phyloP scores from a whole-genome alignment of 345 rosid species.

The Eucalyptus viminalis region DNA sequence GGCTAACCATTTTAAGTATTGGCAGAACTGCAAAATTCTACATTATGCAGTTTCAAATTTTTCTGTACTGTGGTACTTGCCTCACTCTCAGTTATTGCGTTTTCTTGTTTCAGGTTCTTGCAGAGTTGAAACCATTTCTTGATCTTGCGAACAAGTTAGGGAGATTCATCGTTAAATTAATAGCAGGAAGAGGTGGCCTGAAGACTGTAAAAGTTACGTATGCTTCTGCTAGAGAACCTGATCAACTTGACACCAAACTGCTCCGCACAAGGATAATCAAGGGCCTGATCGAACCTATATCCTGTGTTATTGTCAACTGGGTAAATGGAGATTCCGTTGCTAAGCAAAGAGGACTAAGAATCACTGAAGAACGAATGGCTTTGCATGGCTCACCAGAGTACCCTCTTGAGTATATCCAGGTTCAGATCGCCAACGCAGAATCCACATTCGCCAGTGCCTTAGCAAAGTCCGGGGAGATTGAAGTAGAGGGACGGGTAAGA shows the following conservation, averaged over 20 bases:
- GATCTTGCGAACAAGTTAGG: slow-evolving; percentile 65
- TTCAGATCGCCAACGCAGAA: slow-evolving; percentile 62
- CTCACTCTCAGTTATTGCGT: not conserved
- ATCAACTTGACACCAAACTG: slow-evolving; percentile 77
- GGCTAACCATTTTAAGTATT: not conserved
- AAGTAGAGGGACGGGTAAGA: slow-evolving; percentile 59
- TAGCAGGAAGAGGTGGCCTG: slow-evolving; percentile 80
- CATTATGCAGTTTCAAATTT: not conserved
- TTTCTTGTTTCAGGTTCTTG: slow-evolving; percentile 41
- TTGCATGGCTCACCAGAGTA: slow-evolving; percentile 62
- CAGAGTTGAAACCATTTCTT: slow-evolving; percentile 74
- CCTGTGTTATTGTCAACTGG: slow-evolving; percentile 55
- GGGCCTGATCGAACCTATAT: slow-evolving; percentile 73
- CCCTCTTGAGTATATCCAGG: slow-evolving; percentile 58
- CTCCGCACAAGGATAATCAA: slow-evolving; percentile 76
- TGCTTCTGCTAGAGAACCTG: slow-evolving; percentile 65
- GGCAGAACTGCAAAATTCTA: not conserved
- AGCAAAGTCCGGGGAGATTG: slow-evolving; percentile 62
- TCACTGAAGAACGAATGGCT: slow-evolving; percentile 47
- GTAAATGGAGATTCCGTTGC: slow-evolving; percentile 76
- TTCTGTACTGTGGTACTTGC: not conserved
- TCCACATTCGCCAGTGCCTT: slow-evolving; percentile 69
- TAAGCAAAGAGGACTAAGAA: slow-evolving; percentile 63
- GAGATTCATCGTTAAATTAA: slow-evolving; percentile 68
- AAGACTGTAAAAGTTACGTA: slow-evolving; percentile 64